These are phyloP conservation scores for Ceriops decandra DNA, from an alignment of 345 rosid species.

Conservation along the genomic window DNA sequence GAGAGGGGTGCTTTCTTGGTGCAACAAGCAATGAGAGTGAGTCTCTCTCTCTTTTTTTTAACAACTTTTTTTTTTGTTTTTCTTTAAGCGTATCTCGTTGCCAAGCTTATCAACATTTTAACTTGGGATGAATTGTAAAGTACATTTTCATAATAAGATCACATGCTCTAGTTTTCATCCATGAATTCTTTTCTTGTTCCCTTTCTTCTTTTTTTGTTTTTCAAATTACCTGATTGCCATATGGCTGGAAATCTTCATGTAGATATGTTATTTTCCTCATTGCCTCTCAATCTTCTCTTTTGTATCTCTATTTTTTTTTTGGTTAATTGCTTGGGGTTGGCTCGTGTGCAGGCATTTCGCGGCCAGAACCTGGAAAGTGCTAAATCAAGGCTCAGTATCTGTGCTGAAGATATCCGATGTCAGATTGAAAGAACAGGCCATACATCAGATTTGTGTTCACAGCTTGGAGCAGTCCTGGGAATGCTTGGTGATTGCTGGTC, in stretches of 20 bases:
- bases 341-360: conserved; percentile 60
- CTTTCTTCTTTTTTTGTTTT: neutral
- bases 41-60: conserved; percentile 16
- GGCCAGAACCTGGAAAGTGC: conserved; percentile 90
- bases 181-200: neutral
- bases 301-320: conserved; percentile 4
- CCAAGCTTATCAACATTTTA: neutral
- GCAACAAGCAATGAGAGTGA: conserved; percentile 96
- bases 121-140: neutral
- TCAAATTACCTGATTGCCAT: neutral
- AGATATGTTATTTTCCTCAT: neutral
- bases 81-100: neutral
- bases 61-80: neutral
- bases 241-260: neutral
- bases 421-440: conserved; percentile 67
- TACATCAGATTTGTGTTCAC: conserved; percentile 87
- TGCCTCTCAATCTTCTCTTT: neutral
- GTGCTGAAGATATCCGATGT: conserved; percentile 77
- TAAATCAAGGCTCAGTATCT: conserved; percentile 70
- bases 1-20: conserved; percentile 97
- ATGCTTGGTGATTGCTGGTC: conserved; percentile 99
- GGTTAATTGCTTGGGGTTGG: neutral
- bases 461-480: conserved; percentile 97
- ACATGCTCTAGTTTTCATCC: neutral
- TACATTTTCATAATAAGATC: neutral